phyloP scores from a whole-genome alignment of 148 eudicot genomes.

The Heliamphora exappendiculata region DNA sequence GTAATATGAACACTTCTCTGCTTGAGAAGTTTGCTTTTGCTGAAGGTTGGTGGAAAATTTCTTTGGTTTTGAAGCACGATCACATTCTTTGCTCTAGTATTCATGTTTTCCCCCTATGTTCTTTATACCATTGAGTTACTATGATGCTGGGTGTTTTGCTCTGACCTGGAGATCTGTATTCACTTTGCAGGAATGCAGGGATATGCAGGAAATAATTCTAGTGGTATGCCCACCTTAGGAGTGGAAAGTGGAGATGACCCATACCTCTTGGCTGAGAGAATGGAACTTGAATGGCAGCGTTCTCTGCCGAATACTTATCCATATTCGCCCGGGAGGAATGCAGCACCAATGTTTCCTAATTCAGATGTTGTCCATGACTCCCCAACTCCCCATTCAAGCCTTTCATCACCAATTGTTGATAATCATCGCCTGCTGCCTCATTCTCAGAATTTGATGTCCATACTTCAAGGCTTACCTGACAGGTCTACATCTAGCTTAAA shows the following conservation, averaged over 20 bases:
- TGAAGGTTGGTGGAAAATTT: constrained; percentile 46
- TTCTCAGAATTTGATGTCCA: constrained; percentile 58
- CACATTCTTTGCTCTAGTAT: not conserved
- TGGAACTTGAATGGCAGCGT: constrained; percentile 60
- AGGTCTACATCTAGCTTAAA: constrained; percentile 38
- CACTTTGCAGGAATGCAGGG: constrained; percentile 67
- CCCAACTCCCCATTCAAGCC: constrained; percentile 36
- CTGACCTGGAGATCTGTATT: constrained; percentile 4
- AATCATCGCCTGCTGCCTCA: no score
- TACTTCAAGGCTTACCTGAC: constrained; percentile 65
- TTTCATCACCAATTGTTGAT: constrained; percentile 41
- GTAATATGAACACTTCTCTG: constrained; percentile 29
- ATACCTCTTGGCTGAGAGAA: constrained; percentile 50
- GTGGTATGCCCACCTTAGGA: constrained; percentile 41
- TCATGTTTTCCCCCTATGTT: not conserved
- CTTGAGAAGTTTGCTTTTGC: constrained; percentile 53
- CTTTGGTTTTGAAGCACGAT: not conserved
- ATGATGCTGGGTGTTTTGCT: constrained; percentile 13
- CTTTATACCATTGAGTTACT: not conserved
- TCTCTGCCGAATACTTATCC: constrained; percentile 51
- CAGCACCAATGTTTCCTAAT: constrained; percentile 32
- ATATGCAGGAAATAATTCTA: constrained; percentile 39
- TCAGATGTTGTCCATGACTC: constrained; percentile 42
- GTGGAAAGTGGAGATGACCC: constrained; percentile 52
- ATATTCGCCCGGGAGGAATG: constrained; percentile 59